Evolutionary conservation across 1,139 yeast species (phyloP).

Genomic region (Debaryomyces sp.): DNA sequence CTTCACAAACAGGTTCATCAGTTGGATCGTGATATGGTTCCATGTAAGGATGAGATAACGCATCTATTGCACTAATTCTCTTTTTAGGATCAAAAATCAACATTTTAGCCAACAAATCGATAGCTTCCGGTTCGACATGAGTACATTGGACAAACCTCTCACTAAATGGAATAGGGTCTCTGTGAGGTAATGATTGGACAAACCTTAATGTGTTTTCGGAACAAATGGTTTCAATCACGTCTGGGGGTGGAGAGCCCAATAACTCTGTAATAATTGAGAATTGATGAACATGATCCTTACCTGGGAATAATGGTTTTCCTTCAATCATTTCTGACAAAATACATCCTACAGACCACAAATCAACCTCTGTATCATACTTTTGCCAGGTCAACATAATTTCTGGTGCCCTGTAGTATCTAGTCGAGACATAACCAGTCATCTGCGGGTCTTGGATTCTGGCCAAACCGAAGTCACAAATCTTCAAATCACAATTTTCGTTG

Average conservation of each 20-base stretch:
- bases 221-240: constrained; percentile 93
- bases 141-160: constrained; percentile 69
- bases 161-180: constrained; percentile 87
- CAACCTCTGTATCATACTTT: constrained; percentile 97
- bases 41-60: constrained; percentile 87
- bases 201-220: constrained; percentile 93
- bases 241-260: constrained; percentile 94
- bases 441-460: constrained; percentile 90
- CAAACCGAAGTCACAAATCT: constrained; percentile 94
- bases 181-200: constrained; percentile 89
- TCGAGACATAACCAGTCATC: constrained; percentile 95
- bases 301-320: constrained; percentile 98
- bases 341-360: constrained; percentile 99
- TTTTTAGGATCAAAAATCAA: constrained; percentile 92
- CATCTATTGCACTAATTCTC: constrained; percentile 91
- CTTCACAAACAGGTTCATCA: constrained; percentile 94
- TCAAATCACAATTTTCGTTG: constrained; percentile 94
- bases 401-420: constrained; percentile 98
- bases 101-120: constrained; percentile 87
- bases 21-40: constrained; percentile 98
- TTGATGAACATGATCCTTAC: constrained; percentile 98
- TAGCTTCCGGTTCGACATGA: constrained; percentile 89
- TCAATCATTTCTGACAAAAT: constrained; percentile 98
- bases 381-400: constrained; percentile 99
- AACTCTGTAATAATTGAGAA: constrained; percentile 95